Evolutionary conservation across 495 filamentous ascomycete genomes (phyloP).

Genomic region (Penicillium roqueforti): DNA sequence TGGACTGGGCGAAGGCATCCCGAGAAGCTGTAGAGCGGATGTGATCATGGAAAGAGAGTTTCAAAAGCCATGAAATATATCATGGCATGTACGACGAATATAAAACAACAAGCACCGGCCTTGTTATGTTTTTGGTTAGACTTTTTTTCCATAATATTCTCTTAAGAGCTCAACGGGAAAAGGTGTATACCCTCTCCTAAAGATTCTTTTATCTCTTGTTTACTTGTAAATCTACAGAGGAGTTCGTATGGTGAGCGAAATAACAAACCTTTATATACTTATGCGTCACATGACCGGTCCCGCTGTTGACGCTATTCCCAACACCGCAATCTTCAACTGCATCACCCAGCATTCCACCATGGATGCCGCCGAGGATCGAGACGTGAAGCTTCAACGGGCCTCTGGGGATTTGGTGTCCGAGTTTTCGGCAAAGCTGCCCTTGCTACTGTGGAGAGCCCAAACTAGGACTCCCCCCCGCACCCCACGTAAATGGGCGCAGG

Average conservation of each 20-base stretch:
- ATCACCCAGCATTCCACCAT: slow-evolving; percentile 25
- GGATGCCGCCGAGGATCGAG: slow-evolving; percentile 56
- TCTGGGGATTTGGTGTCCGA: slow-evolving; percentile 65
- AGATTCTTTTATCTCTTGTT: neutral
- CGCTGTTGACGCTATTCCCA: slow-evolving; percentile 27
- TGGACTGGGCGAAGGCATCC: slow-evolving; percentile 15
- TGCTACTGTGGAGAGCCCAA: slow-evolving; percentile 43
- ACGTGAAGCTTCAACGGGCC: slow-evolving; percentile 68
- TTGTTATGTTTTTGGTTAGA: too few relatives aligned
- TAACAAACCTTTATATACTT: neutral
- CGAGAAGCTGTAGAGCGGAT: slow-evolving; percentile 5
- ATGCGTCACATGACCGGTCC: slow-evolving; percentile 23
- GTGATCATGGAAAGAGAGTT: neutral
- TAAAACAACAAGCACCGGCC: too few relatives aligned
- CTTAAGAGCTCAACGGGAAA: too few relatives aligned
- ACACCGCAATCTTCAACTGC: slow-evolving; percentile 8
- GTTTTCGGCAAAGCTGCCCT: slow-evolving; percentile 53
- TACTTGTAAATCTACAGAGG: neutral
- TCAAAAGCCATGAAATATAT: neutral
- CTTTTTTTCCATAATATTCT: too few relatives aligned
- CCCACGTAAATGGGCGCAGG: slow-evolving; percentile 41
- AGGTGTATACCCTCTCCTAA: too few relatives aligned
- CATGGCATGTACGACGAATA: neutral
- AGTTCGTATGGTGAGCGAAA: neutral
- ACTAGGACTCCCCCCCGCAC: slow-evolving; percentile 25